A percentile compares a stretch with the other conserved stretches of the same genome.
Evolutionary conservation across 345 rosid species (phyloP).

Genomic region (Brassica nigra): DNA sequence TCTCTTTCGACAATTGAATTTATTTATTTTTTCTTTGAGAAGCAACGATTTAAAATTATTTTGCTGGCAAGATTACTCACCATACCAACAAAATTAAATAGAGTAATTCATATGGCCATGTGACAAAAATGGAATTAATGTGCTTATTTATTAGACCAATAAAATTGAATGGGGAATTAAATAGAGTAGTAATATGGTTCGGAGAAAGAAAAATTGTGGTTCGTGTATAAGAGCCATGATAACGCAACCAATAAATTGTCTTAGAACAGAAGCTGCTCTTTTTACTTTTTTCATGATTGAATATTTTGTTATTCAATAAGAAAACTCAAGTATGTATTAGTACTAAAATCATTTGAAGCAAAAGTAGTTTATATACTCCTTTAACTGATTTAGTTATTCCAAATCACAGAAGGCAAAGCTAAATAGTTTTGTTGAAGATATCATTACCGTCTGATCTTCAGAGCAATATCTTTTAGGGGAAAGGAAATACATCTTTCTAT

Average conservation of each 20-base stretch:
- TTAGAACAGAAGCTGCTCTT: constrained; percentile 25
- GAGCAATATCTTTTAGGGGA: no score
- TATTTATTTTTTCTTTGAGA: not conserved
- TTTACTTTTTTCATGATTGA: constrained; percentile 22
- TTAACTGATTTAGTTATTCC: no score
- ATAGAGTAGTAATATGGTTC: constrained; percentile 29
- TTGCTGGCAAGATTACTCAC: constrained; percentile 20
- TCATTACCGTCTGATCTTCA: no score
- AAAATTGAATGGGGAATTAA: constrained; percentile 33
- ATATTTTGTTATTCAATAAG: not conserved
- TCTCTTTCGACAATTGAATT: constrained; percentile 15
- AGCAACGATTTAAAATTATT: not conserved
- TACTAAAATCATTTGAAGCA: not conserved
- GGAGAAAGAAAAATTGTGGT: no score
- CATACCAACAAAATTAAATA: constrained; percentile 18
- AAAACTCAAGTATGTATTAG: not conserved
- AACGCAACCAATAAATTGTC: constrained; percentile 18
- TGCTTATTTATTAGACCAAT: constrained; percentile 29
- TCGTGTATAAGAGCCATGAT: constrained; percentile 11
- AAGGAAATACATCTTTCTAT: not conserved
- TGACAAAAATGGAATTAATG: constrained; percentile 21
- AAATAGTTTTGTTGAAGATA: not conserved
- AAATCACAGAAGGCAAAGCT: not conserved
- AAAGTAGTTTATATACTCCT: no score
- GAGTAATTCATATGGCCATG: constrained; percentile 19